These are phyloP conservation scores for Backusella circina DNA, from an alignment of 192 early-diverging fungal genomes.

Conservation along the genomic window DNA sequence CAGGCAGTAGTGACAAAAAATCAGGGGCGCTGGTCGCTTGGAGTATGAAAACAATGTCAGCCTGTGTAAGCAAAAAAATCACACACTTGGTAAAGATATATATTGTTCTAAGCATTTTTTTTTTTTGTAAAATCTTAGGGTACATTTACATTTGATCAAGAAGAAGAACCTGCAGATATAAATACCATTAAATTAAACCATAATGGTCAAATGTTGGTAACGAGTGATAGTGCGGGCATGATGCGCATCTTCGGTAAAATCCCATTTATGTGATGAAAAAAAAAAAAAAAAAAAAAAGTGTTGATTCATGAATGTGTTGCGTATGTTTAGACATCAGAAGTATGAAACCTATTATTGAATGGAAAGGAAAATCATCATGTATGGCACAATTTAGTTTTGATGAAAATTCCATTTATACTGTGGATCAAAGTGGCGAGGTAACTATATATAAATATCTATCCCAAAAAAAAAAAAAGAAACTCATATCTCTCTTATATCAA, in stretches of 20 bases:
- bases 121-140: too few species aligned
- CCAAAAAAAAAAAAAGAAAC: not conserved
- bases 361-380: constrained; percentile 41
- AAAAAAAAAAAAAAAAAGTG: not conserved
- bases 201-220: constrained; percentile 58
- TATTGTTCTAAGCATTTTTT: not conserved
- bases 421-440: constrained; percentile 39
- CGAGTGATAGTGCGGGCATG: constrained; percentile 47
- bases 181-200: constrained; percentile 59
- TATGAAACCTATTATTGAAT: constrained; percentile 53
- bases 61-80: constrained; percentile 32
- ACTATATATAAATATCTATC: too few species aligned
- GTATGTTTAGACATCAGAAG: constrained; percentile 42
- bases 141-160: constrained; percentile 28
- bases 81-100: not conserved
- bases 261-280: not conserved
- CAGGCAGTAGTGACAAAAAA: constrained; percentile 17
- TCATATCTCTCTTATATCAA: constrained; percentile 16
- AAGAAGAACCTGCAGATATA: constrained; percentile 32
- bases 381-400: constrained; percentile 62
- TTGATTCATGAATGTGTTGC: too few species aligned
- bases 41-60: constrained; percentile 52
- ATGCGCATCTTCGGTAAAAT: constrained; percentile 51
- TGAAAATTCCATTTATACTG: constrained; percentile 53
- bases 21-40: constrained; percentile 45